These are phyloP conservation scores for Pseudogymnoascus sp. DNA, from an alignment of 2,329 filamentous ascomycete species.

Conservation along the genomic window DNA sequence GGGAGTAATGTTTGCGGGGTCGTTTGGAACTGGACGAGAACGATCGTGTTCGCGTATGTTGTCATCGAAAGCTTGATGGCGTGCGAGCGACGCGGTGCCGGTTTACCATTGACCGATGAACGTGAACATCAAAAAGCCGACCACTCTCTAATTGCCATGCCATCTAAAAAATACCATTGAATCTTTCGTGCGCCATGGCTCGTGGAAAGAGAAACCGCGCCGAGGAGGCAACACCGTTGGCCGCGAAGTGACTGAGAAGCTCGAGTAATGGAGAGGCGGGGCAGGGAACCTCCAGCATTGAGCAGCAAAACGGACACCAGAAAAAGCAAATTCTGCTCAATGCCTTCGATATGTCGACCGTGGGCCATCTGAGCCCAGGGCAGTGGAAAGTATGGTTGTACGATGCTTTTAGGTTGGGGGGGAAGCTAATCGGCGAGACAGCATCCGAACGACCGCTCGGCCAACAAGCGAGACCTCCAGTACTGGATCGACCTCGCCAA, in stretches of 20 bases:
- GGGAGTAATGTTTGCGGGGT: not conserved
- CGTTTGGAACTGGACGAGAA: not conserved
- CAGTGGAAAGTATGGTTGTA: conserved; percentile 50
- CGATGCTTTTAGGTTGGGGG: not conserved
- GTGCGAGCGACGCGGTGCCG: not conserved
- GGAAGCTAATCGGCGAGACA: conserved; percentile 21
- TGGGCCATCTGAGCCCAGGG: conserved; percentile 55
- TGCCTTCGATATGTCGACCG: conserved; percentile 57
- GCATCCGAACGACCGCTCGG: conserved; percentile 52
- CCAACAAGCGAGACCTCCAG: conserved; percentile 48
- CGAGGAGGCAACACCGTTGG: not conserved
- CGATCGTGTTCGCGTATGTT: not conserved
- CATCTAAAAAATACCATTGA: not conserved
- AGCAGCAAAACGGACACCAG: conserved; percentile 11
- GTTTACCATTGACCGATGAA: not conserved
- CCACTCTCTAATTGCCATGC: not conserved
- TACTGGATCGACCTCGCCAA: conserved; percentile 59
- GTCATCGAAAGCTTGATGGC: not conserved
- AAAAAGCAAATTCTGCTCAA: conserved; percentile 53
- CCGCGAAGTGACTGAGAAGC: not conserved
- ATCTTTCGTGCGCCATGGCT: not conserved
- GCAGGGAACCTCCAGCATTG: not conserved
- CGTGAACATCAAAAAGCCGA: not conserved
- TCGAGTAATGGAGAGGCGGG: not conserved
- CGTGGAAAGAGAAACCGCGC: not conserved